Conservation (phyloP, 257 asterid genomes). For the Striga asiatica region DNA sequence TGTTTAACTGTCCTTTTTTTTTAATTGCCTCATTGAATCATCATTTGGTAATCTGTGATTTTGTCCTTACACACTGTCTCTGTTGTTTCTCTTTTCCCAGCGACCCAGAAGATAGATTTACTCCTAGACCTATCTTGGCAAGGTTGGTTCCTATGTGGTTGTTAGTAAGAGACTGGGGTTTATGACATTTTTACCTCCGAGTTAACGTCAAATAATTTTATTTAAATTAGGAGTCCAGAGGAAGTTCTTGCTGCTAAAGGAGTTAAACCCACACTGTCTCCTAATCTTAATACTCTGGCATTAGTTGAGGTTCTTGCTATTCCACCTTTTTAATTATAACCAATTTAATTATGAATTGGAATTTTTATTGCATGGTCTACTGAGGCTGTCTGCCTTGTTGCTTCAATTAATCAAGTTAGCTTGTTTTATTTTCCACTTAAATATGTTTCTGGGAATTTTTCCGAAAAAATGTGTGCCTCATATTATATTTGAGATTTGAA, state of each 20-base stretch:
- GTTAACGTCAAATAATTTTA: conserved; percentile 9
- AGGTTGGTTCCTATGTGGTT: conserved; percentile 40
- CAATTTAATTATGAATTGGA: background rate
- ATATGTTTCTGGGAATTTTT: background rate
- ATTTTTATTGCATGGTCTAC: background rate
- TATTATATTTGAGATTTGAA: background rate
- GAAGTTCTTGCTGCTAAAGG: conserved; percentile 97
- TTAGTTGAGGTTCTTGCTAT: conserved; percentile 64
- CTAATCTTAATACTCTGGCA: conserved; percentile 89
- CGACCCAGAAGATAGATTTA: conserved; percentile 93
- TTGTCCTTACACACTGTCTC: conserved; percentile 11
- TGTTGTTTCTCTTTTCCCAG: conserved; percentile 28
- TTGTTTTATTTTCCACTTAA: background rate
- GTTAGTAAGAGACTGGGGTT: no score
- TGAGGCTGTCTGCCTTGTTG: background rate
- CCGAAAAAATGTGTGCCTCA: background rate
- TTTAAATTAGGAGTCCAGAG: conserved; percentile 74
- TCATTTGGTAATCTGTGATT: conserved; percentile 8
- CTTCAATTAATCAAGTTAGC: background rate
- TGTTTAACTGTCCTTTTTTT: background rate
- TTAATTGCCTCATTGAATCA: background rate
- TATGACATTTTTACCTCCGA: no score
- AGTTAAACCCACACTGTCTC: conserved; percentile 94
- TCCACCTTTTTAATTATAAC: conserved; percentile 16
- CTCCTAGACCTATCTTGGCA: conserved; percentile 86